These are phyloP conservation scores for Echinosophora koreensis DNA, from an alignment of 306 rosid genomes.

Conservation along the genomic window DNA sequence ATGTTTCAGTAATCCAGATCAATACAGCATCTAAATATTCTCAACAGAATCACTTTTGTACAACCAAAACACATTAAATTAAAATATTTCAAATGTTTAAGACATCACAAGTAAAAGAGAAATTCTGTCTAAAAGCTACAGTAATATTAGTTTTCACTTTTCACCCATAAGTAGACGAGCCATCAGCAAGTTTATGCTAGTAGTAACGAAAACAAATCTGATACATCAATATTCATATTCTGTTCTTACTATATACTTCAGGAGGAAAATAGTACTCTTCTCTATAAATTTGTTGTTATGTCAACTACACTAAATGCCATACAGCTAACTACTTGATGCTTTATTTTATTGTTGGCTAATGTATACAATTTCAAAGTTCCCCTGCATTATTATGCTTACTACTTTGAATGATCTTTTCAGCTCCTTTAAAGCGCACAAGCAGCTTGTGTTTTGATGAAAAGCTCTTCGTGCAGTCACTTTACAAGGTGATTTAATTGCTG, in stretches of 20 bases:
- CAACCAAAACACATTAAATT: too few relatives aligned
- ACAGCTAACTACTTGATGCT: neutral
- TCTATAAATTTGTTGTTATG: neutral
- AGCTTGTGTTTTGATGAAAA: slow-evolving; percentile 89
- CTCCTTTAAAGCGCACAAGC: slow-evolving; percentile 60
- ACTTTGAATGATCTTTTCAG: slow-evolving; percentile 57
- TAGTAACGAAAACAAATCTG: slow-evolving; percentile 10
- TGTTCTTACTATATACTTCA: slow-evolving; percentile 11
- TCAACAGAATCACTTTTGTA: too few relatives aligned
- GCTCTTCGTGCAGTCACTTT: slow-evolving; percentile 81
- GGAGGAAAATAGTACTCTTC: neutral
- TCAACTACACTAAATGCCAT: neutral
- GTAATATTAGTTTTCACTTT: too few relatives aligned
- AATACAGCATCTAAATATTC: too few relatives aligned
- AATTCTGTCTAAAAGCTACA: too few relatives aligned
- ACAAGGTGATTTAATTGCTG: slow-evolving; percentile 70
- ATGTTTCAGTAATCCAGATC: too few relatives aligned
- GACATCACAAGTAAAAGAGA: too few relatives aligned
- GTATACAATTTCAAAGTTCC: neutral
- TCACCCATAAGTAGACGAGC: too few relatives aligned
- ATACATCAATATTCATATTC: neutral
- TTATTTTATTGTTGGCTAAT: neutral
- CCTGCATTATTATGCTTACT: slow-evolving; percentile 39
- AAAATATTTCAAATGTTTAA: too few relatives aligned
- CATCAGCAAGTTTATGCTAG: slow-evolving; percentile 7